These are phyloP conservation scores for Spathaspora sp. DNA, from an alignment of 1,139 yeast species.

Conservation along the genomic window DNA sequence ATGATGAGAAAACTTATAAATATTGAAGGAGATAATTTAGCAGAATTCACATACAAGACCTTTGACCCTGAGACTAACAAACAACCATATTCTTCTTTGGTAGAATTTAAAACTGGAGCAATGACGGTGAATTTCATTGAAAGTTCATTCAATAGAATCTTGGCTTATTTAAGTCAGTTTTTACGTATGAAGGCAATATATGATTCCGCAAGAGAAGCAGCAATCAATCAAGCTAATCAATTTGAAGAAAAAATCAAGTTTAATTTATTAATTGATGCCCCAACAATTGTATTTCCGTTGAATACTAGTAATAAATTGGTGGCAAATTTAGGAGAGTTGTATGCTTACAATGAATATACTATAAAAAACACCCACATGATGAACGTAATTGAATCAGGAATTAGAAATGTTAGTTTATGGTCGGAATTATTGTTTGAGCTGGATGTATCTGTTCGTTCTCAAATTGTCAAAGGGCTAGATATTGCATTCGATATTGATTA, in stretches of 20 bases:
- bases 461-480: conserved; percentile 71
- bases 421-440: conserved; percentile 56
- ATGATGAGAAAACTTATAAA: conserved; percentile 64
- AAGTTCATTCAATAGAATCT: conserved; percentile 68
- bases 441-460: conserved; percentile 46
- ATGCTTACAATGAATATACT: conserved; percentile 60
- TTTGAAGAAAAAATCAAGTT: conserved; percentile 67
- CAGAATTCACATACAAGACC: conserved; percentile 82
- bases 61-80: conserved; percentile 56
- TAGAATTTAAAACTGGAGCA: conserved; percentile 74
- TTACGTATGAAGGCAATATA: conserved; percentile 83
- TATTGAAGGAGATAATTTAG: conserved; percentile 81
- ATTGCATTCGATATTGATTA: conserved; percentile 62
- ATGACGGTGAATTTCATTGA: conserved; percentile 76
- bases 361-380: conserved; percentile 13
- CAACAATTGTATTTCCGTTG: conserved; percentile 75
- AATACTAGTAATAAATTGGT: conserved; percentile 57
- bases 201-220: conserved; percentile 86
- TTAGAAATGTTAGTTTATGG: conserved; percentile 65
- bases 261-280: conserved; percentile 74
- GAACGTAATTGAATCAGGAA: conserved; percentile 51
- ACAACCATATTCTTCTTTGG: conserved; percentile 54
- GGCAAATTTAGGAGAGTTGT: conserved; percentile 81
- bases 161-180: conserved; percentile 70
- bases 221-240: conserved; percentile 63